These are phyloP conservation scores for Daldinia eschscholtzii DNA, from an alignment of 2,329 filamentous ascomycete species.

Conservation along the genomic window DNA sequence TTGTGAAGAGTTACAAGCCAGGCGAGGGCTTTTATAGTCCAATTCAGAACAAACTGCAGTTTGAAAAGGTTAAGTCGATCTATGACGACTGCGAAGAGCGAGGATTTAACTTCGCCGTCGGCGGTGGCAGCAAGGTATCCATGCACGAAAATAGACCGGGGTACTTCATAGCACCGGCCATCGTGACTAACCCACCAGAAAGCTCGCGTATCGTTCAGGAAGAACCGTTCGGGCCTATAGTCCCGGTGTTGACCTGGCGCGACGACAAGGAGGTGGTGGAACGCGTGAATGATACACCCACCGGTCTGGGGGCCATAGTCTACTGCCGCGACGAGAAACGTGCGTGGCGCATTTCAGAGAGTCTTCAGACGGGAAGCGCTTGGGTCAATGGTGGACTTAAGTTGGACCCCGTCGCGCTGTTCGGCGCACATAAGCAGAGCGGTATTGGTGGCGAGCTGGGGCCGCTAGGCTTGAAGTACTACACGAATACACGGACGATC, in stretches of 20 bases:
- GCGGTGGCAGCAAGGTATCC: neutral
- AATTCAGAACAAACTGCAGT: conserved; percentile 3
- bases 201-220: conserved; percentile 5
- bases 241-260: neutral
- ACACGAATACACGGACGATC: neutral
- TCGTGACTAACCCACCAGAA: conserved; percentile 1
- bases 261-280: neutral
- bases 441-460: conserved; percentile 5
- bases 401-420: neutral
- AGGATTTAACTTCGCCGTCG: conserved; percentile 1
- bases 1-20: neutral
- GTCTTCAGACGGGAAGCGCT: neutral
- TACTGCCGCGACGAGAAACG: conserved; percentile 5
- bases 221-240: neutral
- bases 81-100: conserved; percentile 1
- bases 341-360: neutral
- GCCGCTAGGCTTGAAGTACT: conserved; percentile 1
- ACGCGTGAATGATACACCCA: conserved; percentile 2
- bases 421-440: conserved; percentile 6
- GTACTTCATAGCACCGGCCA: conserved; percentile 4
- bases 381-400: conserved; percentile 3
- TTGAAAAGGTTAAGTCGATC: neutral
- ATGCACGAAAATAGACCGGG: neutral
- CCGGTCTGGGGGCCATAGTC: neutral
- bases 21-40: conserved; percentile 2